Evolutionary conservation across 75 land plant genomes (phyloP), one percentile per base, ranked within the genome.

Genomic region (Sequoia sempervirens): DNA sequence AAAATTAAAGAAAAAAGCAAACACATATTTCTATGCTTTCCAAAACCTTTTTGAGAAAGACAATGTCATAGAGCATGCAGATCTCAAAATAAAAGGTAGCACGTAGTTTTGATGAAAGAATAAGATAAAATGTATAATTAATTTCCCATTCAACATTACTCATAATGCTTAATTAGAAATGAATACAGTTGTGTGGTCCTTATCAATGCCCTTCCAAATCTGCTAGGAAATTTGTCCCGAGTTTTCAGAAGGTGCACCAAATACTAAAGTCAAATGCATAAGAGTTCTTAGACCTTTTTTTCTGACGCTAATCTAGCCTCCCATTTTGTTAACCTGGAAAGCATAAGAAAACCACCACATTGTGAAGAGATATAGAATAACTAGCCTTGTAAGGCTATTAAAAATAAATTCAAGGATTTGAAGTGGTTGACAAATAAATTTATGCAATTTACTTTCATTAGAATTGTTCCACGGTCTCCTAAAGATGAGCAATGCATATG

Each of bases 281-380:
- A 90, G 80, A 86, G 96, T 95, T 79, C 96, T 95, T 66, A 91
- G 92, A 4, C 95, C 92, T 75, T 92, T 80, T 72, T 95, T 95
- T 18, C 86, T 89, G 28, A 95, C 93, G 83, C 92, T 91, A 69
- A 95, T 91, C 81, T 95, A 90, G 83, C 96, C 96, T 73, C 91
- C 93, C 96, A 95, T 95, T 85, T 95, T 88, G 54, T 88, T 87
- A 32, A 95, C 95, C 96, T 94, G 85, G 47, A 23, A 28, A 78
- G 40, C n/a, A 78, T 23, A 78, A 78, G 38, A 78, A 78, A 43
- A 78, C 43, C n/a, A 45, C 38, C 46, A 26, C 1, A 17, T 45
- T 43, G 50, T 43, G 30, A 9, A 78, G n/a, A 78, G n/a, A 78
- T 18, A 14, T 2, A 78, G 1, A 78, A 45, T n/a, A 78, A 78